Base-by-base conservation (phyloP, 2,329 filamentous ascomycete genomes). In the Daldinia sp. region DNA sequence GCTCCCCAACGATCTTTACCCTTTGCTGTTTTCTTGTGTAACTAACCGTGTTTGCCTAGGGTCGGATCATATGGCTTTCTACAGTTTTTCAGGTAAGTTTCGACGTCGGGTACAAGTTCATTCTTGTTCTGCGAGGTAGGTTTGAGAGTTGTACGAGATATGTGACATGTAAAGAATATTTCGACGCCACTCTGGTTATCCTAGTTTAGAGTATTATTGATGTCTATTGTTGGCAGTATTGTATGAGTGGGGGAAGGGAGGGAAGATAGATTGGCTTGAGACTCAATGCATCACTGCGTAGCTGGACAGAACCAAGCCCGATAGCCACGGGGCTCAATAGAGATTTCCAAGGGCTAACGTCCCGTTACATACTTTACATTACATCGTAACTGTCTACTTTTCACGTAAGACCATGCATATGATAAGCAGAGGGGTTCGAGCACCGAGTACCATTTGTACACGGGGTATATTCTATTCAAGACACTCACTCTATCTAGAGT, bases 401-500 rank as follows among this genome's bases (percentile, higher is more conserved):
- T 7, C 44, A 28, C 23, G 44, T 48, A 28, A 51, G 2, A 15
- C 15, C 26, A 51, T 33, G 4, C n/a, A 6, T 13, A 51, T 3
- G 18, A 33, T 12, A 33, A 7, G 6, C 6, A 9, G 4, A 15
- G 15, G 2, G 26, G 3, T 15, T 30, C 3, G 18, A 5, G 26
- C 18, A 51, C 9, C 9, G 26, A 1, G 28, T 18, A 51, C 3
- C 26, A 51, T 15, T 51, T 18, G 46, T 33, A 51, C 23, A 30
- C 9, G 18, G 18, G 13, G 46, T 33, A 9, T 6, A 6, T 51
- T 51, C 15, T 51, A 51, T 51, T 30, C 46, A 51, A 33, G 15
- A 33, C 15, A 33, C 15, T 12, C 30, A 30, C 18, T 56, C 53
- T 56, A 33, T 54, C 48, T 39, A 37, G 23, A 46, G 12, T 64